phyloP scores from a whole-genome alignment of 139 green algal species.

The Microglena sp. region DNA sequence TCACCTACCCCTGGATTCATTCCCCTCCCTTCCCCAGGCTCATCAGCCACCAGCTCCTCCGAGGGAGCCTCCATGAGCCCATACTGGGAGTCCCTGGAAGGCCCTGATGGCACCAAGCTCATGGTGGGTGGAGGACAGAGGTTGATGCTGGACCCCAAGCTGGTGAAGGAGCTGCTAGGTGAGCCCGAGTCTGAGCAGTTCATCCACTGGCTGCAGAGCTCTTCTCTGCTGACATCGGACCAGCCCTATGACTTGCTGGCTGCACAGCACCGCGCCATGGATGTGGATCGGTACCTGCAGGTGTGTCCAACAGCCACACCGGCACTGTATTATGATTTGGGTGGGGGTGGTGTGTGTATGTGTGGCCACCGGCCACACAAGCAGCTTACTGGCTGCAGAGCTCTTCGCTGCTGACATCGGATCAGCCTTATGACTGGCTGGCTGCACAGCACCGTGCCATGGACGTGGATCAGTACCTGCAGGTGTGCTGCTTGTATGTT shows the following conservation, averaged over 20 bases:
- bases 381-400: slow-evolving; percentile 10
- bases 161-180: neutral
- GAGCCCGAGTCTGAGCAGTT: neutral
- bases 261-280: neutral
- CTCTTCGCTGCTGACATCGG: neutral
- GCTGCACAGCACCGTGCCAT: neutral
- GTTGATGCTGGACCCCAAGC: neutral
- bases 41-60: neutral
- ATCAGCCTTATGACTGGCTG: slow-evolving; percentile 1
- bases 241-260: slow-evolving; percentile 4
- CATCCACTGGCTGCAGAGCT: slow-evolving; percentile 1
- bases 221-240: neutral
- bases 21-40: neutral
- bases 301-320: too few species aligned
- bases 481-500: too few species aligned
- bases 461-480: slow-evolving; percentile 6
- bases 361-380: too few species aligned
- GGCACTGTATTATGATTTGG: too few species aligned
- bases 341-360: too few species aligned
- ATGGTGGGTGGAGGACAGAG: neutral
- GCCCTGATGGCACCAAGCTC: too few species aligned
- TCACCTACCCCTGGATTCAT: neutral
- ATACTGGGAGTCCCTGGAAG: neutral
- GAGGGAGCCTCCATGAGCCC: neutral
- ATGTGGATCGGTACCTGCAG: slow-evolving; percentile 5